Conservation (phyloP, 2,329 filamentous ascomycete genomes). For the Claviceps maximensis region DNA sequence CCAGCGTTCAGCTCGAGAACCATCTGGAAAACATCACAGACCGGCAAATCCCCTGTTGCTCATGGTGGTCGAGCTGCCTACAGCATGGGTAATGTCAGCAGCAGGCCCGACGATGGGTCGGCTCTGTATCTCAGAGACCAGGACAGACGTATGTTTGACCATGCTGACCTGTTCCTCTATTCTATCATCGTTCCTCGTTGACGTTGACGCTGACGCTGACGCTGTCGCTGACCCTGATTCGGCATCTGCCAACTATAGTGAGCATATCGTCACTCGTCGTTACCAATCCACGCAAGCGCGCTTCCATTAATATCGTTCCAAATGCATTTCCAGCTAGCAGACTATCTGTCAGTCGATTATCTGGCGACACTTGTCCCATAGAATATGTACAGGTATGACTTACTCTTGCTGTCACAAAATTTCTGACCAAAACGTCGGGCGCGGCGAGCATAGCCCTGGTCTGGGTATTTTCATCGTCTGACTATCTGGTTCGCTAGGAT, state of each 20-base stretch:
- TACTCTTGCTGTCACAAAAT: conserved; percentile 8
- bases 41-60: conserved; percentile 4
- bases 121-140: conserved; percentile 81
- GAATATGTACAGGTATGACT: conserved; percentile 78
- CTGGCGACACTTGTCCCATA: conserved; percentile 60
- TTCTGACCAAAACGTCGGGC: neutral
- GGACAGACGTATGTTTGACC: conserved; percentile 57
- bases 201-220: conserved; percentile 4
- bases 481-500: conserved; percentile 43
- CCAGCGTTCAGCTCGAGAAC: neutral
- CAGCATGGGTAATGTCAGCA: conserved; percentile 86
- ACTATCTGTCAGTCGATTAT: conserved; percentile 58
- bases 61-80: conserved; percentile 9
- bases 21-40: neutral
- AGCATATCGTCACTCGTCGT: conserved; percentile 74
- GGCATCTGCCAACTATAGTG: conserved; percentile 39
- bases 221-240: too few relatives aligned
- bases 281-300: conserved; percentile 65
- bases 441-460: neutral
- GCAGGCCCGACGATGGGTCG: conserved; percentile 72
- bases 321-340: conserved; percentile 79
- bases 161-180: conserved; percentile 7
- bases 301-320: conserved; percentile 63
- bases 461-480: neutral
- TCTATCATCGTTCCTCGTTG: conserved; percentile 1